phyloP scores from a whole-genome alignment of 2,329 filamentous ascomycete genomes.

The Emergomyces orientalis region DNA sequence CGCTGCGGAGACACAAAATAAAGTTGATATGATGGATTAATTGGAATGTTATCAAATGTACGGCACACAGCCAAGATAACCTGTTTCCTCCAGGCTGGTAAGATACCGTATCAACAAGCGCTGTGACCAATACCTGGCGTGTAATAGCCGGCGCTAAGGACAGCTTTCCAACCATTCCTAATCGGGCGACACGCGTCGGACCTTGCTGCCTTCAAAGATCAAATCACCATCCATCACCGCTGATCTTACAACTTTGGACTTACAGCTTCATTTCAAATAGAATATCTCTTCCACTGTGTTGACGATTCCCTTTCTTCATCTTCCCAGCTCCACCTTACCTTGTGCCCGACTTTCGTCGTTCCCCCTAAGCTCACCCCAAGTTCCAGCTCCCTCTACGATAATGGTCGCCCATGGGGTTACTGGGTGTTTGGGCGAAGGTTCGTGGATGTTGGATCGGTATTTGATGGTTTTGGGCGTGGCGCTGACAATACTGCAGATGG shows the following conservation, averaged over 20 bases:
- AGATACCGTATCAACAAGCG: not conserved
- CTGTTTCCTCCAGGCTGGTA: not conserved
- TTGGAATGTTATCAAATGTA: no score
- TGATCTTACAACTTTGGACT: not conserved
- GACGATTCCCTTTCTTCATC: not conserved
- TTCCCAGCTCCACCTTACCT: not conserved
- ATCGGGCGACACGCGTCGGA: constrained; percentile 13
- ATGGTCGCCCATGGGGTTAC: constrained; percentile 16
- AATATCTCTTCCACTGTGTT: not conserved
- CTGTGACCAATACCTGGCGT: not conserved
- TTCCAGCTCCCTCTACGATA: not conserved
- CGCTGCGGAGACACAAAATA: not conserved
- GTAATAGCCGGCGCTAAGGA: not conserved
- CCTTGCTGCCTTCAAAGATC: constrained; percentile 14
- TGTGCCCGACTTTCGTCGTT: not conserved
- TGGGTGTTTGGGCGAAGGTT: constrained; percentile 17
- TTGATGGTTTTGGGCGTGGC: constrained; percentile 10
- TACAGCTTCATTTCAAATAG: not conserved
- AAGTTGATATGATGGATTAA: not conserved
- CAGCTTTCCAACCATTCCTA: constrained; percentile 7
- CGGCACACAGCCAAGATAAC: no score
- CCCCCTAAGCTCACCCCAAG: not conserved
- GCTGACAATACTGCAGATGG: constrained; percentile 58
- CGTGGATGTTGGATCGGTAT: not conserved
- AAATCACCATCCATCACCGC: not conserved